A percentile compares a stretch with the other conserved stretches of the same genome.
These are phyloP conservation scores for Colletotrichum sp. DNA, from an alignment of 2,329 filamentous ascomycete genomes.

Conservation along the genomic window DNA sequence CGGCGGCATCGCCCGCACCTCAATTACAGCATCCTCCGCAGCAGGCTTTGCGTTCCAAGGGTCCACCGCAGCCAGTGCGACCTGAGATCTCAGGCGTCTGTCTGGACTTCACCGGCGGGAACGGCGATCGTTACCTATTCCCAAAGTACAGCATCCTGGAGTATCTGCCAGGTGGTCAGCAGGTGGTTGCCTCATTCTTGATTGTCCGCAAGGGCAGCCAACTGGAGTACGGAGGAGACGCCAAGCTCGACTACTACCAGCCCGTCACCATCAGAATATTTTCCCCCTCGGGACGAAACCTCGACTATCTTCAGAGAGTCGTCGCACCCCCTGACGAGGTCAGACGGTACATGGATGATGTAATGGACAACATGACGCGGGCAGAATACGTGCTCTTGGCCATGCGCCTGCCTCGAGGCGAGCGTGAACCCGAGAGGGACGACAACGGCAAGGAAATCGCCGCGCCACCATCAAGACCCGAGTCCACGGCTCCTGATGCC, in stretches of 20 bases:
- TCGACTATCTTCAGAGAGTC: slow-evolving; percentile 66
- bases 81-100: slow-evolving; percentile 70
- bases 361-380: slow-evolving; percentile 73
- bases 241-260: slow-evolving; percentile 74
- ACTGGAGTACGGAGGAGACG: slow-evolving; percentile 69
- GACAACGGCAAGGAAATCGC: slow-evolving; percentile 11
- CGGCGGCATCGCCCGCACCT: slow-evolving; percentile 1
- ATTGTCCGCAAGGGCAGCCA: slow-evolving; percentile 75
- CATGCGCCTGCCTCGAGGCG: slow-evolving; percentile 64
- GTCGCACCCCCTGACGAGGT: slow-evolving; percentile 70
- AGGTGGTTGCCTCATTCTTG: slow-evolving; percentile 77
- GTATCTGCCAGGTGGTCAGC: slow-evolving; percentile 60
- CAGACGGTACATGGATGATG: slow-evolving; percentile 70
- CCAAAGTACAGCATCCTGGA: slow-evolving; percentile 81
- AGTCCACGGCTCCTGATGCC: not conserved
- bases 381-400: slow-evolving; percentile 71
- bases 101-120: slow-evolving; percentile 71
- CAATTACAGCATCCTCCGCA: slow-evolving; percentile 38
- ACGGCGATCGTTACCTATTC: slow-evolving; percentile 78
- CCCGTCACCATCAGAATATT: slow-evolving; percentile 70
- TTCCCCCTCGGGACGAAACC: slow-evolving; percentile 56
- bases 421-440: slow-evolving; percentile 37
- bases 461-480: not conserved
- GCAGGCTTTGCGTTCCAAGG: slow-evolving; percentile 66
- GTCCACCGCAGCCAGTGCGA: slow-evolving; percentile 53